Percentiles rank a stretch among this genome's conserved stretches.
Conservation (phyloP, 805 yeast species). For the Barnettozyma siamensis region DNA sequence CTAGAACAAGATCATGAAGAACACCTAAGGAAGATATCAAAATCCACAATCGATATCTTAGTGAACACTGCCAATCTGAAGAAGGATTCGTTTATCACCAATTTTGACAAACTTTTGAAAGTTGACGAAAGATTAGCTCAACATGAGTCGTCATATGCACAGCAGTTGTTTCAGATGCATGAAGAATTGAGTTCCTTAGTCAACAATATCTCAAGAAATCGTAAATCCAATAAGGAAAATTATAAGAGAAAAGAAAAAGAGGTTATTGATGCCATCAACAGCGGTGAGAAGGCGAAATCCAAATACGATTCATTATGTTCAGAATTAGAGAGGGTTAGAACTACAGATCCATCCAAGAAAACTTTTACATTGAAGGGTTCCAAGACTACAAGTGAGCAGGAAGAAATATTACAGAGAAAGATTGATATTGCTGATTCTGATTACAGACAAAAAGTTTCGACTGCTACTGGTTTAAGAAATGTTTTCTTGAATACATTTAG, state of each 20-base stretch:
- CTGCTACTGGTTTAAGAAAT: slow-evolving; percentile 66
- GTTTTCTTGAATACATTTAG: slow-evolving; percentile 68
- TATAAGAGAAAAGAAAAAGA: slow-evolving; percentile 79
- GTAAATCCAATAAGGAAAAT: slow-evolving; percentile 79
- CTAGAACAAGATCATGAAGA: slow-evolving; percentile 74
- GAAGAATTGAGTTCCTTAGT: slow-evolving; percentile 76
- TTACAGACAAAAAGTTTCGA: slow-evolving; percentile 68
- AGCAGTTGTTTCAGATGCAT: slow-evolving; percentile 76
- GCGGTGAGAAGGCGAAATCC: slow-evolving; percentile 82
- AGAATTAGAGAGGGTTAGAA: slow-evolving; percentile 77
- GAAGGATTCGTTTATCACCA: slow-evolving; percentile 59
- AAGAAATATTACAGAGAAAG: slow-evolving; percentile 78
- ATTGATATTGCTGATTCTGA: slow-evolving; percentile 84
- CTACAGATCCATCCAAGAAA: slow-evolving; percentile 79
- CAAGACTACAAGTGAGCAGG: slow-evolving; percentile 75
- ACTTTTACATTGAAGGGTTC: slow-evolving; percentile 76
- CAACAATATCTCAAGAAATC: slow-evolving; percentile 58
- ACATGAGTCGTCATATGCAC: slow-evolving; percentile 72
- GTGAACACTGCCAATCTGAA: slow-evolving; percentile 41
- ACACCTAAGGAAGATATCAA: slow-evolving; percentile 67
- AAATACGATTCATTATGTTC: slow-evolving; percentile 76
- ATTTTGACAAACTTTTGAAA: slow-evolving; percentile 63
- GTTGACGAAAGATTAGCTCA: slow-evolving; percentile 71
- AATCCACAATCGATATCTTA: slow-evolving; percentile 45
- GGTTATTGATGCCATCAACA: slow-evolving; percentile 70